Evolutionary conservation across 2,329 filamentous ascomycete species (phyloP).

Genomic region (Gaeumannomyces tritici): DNA sequence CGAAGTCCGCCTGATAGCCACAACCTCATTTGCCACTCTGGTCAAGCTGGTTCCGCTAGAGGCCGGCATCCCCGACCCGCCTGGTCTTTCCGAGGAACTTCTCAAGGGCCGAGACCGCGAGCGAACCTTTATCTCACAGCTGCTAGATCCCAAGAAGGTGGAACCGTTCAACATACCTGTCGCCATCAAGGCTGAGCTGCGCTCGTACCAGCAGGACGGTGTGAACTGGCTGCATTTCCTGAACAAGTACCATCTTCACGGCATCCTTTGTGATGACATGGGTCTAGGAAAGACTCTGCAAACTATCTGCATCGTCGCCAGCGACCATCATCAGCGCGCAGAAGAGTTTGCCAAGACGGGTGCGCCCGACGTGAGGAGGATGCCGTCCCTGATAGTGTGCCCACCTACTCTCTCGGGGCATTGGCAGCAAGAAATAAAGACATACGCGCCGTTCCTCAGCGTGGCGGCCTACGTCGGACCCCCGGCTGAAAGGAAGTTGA

Average conservation of each 20-base stretch:
- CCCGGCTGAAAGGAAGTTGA: conserved; percentile 65
- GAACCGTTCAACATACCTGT: conserved; percentile 91
- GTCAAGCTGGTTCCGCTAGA: conserved; percentile 96
- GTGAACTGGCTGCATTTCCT: conserved; percentile 98
- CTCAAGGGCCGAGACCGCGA: conserved; percentile 87
- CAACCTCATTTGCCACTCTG: conserved; percentile 91
- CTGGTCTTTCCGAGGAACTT: conserved; percentile 79
- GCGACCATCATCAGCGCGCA: conserved; percentile 87
- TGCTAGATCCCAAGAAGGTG: conserved; percentile 93
- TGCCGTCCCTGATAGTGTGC: conserved; percentile 91
- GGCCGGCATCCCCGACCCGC: conserved; percentile 93
- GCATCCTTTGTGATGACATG: conserved; percentile 98
- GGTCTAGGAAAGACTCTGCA: conserved; percentile 95
- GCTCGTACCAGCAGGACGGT: conserved; percentile 96
- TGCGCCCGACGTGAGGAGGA: conserved; percentile 63
- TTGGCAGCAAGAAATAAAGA: conserved; percentile 96
- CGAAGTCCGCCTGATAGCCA: conserved; percentile 87
- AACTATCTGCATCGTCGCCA: conserved; percentile 95
- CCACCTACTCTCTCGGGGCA: conserved; percentile 94
- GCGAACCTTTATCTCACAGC: conserved; percentile 91
- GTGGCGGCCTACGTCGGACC: conserved; percentile 88
- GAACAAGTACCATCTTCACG: conserved; percentile 95
- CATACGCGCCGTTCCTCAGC: conserved; percentile 88
- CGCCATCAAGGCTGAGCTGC: conserved; percentile 90
- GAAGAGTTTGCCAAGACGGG: conserved; percentile 82